Evolutionary conservation across 345 rosid species (phyloP).

Genomic region (Aquilaria malaccensis): DNA sequence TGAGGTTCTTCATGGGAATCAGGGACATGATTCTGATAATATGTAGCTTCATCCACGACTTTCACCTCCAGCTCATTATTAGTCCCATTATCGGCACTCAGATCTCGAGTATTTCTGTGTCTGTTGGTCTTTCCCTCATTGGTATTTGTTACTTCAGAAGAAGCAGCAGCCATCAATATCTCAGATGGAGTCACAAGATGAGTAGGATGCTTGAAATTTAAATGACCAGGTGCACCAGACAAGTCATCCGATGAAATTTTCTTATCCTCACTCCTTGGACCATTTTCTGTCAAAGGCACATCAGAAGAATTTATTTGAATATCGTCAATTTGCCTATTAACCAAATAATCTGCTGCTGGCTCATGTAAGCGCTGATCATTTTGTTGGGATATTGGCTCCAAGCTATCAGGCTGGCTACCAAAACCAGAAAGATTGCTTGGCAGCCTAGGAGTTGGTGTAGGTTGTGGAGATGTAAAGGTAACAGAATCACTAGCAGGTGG

Average conservation of each 20-base stretch:
- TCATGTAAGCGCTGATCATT: slow-evolving; percentile 40
- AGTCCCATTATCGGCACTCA: slow-evolving; percentile 26
- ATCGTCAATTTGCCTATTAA: slow-evolving; percentile 49
- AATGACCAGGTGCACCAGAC: slow-evolving; percentile 25
- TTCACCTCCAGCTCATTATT: slow-evolving; percentile 57
- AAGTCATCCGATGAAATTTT: slow-evolving; percentile 37
- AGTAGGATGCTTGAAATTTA: slow-evolving; percentile 61
- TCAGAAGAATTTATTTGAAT: slow-evolving; percentile 26
- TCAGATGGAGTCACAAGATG: slow-evolving; percentile 86
- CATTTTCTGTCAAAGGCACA: slow-evolving; percentile 33
- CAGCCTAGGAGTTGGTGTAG: slow-evolving; percentile 55
- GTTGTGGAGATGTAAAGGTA: slow-evolving; percentile 36
- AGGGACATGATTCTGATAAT: slow-evolving; percentile 37
- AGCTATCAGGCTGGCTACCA: slow-evolving; percentile 26
- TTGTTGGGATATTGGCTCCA: slow-evolving; percentile 32
- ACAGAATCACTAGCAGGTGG: slow-evolving; percentile 35
- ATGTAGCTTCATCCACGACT: slow-evolving; percentile 50
- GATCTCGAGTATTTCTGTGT: slow-evolving; percentile 43
- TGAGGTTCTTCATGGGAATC: slow-evolving; percentile 29
- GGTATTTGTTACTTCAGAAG: slow-evolving; percentile 43
- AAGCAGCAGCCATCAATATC: slow-evolving; percentile 51
- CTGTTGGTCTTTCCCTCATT: slow-evolving; percentile 35
- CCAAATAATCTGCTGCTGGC: slow-evolving; percentile 36
- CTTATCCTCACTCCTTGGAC: slow-evolving; percentile 37
- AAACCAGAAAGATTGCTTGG: slow-evolving; percentile 43